Percentiles rank a stretch among this genome's conserved stretches.
These are phyloP conservation scores for Prunus campanulata DNA, from an alignment of 306 rosid species.

Conservation along the genomic window DNA sequence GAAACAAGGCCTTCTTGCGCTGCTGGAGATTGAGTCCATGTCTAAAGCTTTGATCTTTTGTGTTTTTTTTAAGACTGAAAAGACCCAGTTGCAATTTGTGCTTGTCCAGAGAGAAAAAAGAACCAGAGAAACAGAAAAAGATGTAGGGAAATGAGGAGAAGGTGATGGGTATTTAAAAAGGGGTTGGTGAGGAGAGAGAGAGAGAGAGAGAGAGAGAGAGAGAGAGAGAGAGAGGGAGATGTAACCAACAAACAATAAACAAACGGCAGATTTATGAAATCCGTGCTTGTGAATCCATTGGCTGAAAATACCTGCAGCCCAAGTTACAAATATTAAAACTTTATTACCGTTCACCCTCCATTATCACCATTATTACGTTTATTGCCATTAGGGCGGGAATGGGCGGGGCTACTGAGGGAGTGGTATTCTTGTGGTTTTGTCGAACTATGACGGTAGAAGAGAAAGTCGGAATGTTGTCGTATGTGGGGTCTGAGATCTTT, in stretches of 20 bases:
- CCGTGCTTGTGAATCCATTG: slow-evolving; percentile 67
- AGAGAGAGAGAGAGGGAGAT: slow-evolving; percentile 25
- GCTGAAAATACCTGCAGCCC: slow-evolving; percentile 43
- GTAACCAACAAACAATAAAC: slow-evolving; percentile 43
- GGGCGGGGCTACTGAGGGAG: background rate
- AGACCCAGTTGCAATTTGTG: background rate
- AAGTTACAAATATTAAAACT: background rate
- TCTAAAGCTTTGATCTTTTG: background rate
- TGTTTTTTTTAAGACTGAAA: background rate
- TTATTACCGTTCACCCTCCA: background rate
- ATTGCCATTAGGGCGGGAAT: background rate
- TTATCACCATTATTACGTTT: background rate
- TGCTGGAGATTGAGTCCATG: slow-evolving; percentile 46
- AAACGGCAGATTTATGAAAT: slow-evolving; percentile 41
- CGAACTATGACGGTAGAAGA: background rate
- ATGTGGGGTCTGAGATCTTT: background rate
- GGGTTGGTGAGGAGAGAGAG: slow-evolving; percentile 35
- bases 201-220: background rate
- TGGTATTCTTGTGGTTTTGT: slow-evolving; percentile 26
- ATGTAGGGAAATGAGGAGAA: background rate
- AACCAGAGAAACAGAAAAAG: background rate
- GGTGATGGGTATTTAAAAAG: slow-evolving; percentile 5
- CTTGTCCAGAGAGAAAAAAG: background rate
- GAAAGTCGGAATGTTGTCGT: background rate
- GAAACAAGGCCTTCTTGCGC: slow-evolving; percentile 54